Percentiles rank a stretch among this genome's conserved stretches.
Conservation (phyloP, 768 basidiomycete genomes). For the Zangia roseola region DNA sequence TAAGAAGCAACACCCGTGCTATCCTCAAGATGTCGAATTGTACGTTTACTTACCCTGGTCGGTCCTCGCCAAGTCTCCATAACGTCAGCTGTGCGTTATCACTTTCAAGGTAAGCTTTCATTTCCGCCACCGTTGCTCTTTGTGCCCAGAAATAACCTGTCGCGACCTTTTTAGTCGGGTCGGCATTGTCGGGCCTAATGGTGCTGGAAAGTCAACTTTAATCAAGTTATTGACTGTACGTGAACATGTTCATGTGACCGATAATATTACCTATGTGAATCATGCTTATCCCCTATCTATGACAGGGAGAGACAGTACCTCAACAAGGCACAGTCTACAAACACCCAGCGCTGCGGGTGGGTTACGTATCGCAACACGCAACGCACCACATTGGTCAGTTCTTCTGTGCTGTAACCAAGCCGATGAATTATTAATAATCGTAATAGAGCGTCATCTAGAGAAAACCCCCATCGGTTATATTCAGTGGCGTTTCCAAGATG, state of each 20-base stretch:
- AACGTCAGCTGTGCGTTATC: conserved; percentile 91
- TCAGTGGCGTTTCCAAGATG: conserved; percentile 99
- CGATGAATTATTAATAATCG: conserved; percentile 22
- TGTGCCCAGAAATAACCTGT: conserved; percentile 12
- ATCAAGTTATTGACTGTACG: conserved; percentile 88
- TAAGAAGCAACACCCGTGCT: conserved; percentile 91
- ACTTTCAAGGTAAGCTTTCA: conserved; percentile 70
- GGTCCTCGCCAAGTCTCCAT: conserved; percentile 72
- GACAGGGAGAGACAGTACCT: conserved; percentile 84
- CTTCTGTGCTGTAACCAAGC: conserved; percentile 3
- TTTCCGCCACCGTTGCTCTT: conserved; percentile 21
- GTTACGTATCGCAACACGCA: conserved; percentile 97
- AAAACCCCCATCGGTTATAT: conserved; percentile 97
- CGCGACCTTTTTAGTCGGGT: conserved; percentile 61
- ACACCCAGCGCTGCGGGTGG: conserved; percentile 90
- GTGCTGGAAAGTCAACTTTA: conserved; percentile 94
- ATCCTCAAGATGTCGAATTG: conserved; percentile 91
- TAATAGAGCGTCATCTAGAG: conserved; percentile 83
- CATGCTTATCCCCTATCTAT: conserved; percentile 6
- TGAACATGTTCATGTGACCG: conserved; percentile 10
- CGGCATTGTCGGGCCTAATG: conserved; percentile 89
- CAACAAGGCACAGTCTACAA: conserved; percentile 93
- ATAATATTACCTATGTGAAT: conserved; percentile 7
- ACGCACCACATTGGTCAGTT: conserved; percentile 87
- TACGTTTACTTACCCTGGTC: conserved; percentile 93